A percentile compares a stretch with the other conserved stretches of the same genome.
phyloP scores from a whole-genome alignment of 352 stramenopile species.

The Globisporangium uncinulatum region DNA sequence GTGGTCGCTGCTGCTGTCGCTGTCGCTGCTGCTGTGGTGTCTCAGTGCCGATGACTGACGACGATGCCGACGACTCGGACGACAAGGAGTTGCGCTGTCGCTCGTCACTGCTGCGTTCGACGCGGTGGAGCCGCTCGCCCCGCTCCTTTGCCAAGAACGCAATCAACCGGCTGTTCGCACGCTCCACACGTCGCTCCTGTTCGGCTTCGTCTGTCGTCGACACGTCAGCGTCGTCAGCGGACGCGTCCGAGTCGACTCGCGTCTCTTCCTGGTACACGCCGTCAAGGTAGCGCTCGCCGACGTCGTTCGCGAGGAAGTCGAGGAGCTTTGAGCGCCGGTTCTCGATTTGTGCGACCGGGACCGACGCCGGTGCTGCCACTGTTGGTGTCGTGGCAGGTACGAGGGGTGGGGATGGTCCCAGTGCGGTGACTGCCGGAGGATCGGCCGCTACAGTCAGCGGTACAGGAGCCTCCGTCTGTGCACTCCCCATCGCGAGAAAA shows the following conservation, averaged over 20 bases:
- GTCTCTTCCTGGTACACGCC: constrained; percentile 67
- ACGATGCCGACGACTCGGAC: constrained; percentile 20
- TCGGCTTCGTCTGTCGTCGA: constrained; percentile 2
- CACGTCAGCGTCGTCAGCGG: constrained; percentile 4
- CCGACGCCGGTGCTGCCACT: neutral
- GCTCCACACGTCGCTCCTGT: constrained; percentile 16
- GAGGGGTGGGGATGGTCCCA: neutral
- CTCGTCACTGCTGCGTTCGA: constrained; percentile 17
- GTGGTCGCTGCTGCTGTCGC: neutral
- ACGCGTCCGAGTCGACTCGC: constrained; percentile 24
- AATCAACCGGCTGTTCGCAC: constrained; percentile 45
- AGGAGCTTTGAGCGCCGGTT: constrained; percentile 58
- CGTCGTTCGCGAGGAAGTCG: constrained; percentile 68
- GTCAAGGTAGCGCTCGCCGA: constrained; percentile 63
- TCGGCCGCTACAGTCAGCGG: neutral
- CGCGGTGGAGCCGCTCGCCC: constrained; percentile 35
- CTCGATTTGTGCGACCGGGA: constrained; percentile 12
- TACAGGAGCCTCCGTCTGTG: neutral
- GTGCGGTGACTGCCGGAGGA: neutral
- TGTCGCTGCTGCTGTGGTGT: neutral
- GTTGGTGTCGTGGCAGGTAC: neutral
- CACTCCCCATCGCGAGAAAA: neutral
- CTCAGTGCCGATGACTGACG: constrained; percentile 2
- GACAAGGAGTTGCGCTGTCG: constrained; percentile 18
- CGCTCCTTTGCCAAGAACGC: constrained; percentile 55